Evolutionary conservation across 129 eudicot species (phyloP), one percentile per base, ranked within the genome.

Genomic region (Calendula officinalis): DNA sequence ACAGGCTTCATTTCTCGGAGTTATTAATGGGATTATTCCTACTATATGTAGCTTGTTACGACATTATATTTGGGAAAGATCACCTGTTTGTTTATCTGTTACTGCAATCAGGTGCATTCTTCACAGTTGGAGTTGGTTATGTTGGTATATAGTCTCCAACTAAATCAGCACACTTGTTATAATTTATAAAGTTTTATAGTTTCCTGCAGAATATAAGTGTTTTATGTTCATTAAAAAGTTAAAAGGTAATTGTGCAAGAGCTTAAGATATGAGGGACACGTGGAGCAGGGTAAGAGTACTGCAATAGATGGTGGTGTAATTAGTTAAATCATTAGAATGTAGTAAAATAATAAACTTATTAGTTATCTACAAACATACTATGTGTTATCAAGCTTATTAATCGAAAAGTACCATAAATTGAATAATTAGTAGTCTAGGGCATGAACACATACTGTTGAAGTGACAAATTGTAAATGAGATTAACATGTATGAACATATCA

Each of bases 51-150:
- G 95, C 90, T 0, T 55, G 80, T 44, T 78, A 85, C 56, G 81
- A 89, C 75, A 57, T 85, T 57, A 68, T 81, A 36, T 83, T 62
- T 43, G 84, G 81, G 46, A 63, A 81, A 42, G 72, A 85, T 71
- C 97, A 83, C 64, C 80, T 82, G 73, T 89, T 70, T 80, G 32
- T 89, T 17, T 89, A 89, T 61, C 80, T 89, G 48, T 48, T 83
- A 33, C 69, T 89, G 40, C 95, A 89, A 74, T 70, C 97, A 7
- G 77, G 63, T 27, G 97, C 97, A 4, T 89, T 89, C 83, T 86
- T 89, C 61, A 42, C 72, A 16, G 54, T 85, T 0, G 97, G 97
- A 49, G 56, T 85, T 43, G 94, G 88, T 27, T 83, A 78, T 44
- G 80, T 89, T 0, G 97, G 97, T 30, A 83, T 85, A 46, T 58